Evolutionary conservation across 2,329 filamentous ascomycete genomes (phyloP).

Genomic region (Waltergamsia citrina): DNA sequence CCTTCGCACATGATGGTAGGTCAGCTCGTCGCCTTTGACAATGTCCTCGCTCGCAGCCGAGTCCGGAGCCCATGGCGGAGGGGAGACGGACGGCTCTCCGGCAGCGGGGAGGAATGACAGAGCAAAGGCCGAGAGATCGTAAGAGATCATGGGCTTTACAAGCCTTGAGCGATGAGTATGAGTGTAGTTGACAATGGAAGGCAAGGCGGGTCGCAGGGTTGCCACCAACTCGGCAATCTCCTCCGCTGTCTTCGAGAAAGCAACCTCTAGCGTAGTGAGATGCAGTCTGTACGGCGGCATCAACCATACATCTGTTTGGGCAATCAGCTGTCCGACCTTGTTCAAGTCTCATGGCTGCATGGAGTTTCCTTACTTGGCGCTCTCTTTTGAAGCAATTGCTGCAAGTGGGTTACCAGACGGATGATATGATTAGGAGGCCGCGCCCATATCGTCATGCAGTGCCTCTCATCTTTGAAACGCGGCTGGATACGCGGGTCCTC

Average conservation of each 20-base stretch:
- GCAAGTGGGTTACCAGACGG: conserved; percentile 57
- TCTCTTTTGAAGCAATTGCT: conserved; percentile 51
- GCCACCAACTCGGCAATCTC: conserved; percentile 58
- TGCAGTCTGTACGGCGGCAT: conserved; percentile 76
- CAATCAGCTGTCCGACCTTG: not conserved
- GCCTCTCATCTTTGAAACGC: conserved; percentile 62
- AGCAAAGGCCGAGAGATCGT: conserved; percentile 77
- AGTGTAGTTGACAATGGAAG: conserved; percentile 56
- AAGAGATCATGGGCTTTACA: conserved; percentile 74
- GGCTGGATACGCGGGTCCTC: conserved; percentile 54
- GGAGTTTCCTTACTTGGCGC: conserved; percentile 55
- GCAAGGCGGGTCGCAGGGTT: conserved; percentile 44
- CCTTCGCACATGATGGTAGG: conserved; percentile 82
- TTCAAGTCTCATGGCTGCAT: not conserved
- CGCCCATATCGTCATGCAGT: conserved; percentile 85
- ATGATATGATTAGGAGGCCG: conserved; percentile 67
- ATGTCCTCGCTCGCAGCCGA: conserved; percentile 19
- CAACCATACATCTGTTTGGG: conserved; percentile 53
- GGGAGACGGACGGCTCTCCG: conserved; percentile 39
- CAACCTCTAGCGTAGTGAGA: conserved; percentile 75
- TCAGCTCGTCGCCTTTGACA: conserved; percentile 56
- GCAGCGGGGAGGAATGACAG: conserved; percentile 78
- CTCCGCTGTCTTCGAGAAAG: conserved; percentile 63
- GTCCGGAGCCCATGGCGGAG: conserved; percentile 24
- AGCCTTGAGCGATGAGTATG: conserved; percentile 61